Evolutionary conservation across 139 green algal genomes (phyloP).

Genomic region (Picochlorum sp.): DNA sequence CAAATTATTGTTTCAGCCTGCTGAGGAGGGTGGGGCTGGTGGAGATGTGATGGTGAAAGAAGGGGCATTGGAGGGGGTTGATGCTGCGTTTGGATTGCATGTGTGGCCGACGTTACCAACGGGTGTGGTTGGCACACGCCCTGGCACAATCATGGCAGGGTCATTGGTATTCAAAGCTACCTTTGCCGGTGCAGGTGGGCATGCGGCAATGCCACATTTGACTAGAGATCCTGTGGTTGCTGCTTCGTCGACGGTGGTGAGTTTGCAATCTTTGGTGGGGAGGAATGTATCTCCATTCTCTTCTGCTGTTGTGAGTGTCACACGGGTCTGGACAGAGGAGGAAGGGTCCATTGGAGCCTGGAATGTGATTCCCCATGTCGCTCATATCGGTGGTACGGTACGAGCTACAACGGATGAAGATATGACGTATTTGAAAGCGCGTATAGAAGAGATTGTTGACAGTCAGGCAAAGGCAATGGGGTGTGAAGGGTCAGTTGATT

Average conservation of each 20-base stretch:
- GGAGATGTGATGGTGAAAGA: conserved; percentile 54
- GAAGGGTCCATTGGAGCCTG: conserved; percentile 31
- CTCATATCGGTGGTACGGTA: conserved; percentile 63
- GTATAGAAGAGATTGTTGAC: conserved; percentile 40
- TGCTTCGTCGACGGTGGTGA: conserved; percentile 49
- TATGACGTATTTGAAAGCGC: conserved; percentile 23
- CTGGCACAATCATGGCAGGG: conserved; percentile 75
- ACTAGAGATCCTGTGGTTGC: conserved; percentile 71
- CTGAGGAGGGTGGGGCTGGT: conserved; percentile 78
- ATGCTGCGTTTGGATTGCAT: conserved; percentile 67
- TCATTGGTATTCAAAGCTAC: conserved; percentile 56
- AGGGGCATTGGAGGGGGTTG: conserved; percentile 38
- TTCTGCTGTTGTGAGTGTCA: conserved; percentile 72
- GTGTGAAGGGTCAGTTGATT: conserved; percentile 64
- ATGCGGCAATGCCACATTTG: conserved; percentile 80
- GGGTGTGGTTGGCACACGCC: conserved; percentile 47
- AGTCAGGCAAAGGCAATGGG: conserved; percentile 39
- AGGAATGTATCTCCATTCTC: conserved; percentile 74
- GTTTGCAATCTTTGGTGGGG: conserved; percentile 75
- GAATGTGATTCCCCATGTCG: conserved; percentile 78
- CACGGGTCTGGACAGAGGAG: conserved; percentile 52
- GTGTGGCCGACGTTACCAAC: conserved; percentile 59
- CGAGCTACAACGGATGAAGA: conserved; percentile 34
- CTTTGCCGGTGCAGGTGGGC: conserved; percentile 61
- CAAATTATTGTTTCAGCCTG: conserved; percentile 86